Conservation (phyloP, 164 flowering plant species). For the Kalanchoe fedtschenkoi region DNA sequence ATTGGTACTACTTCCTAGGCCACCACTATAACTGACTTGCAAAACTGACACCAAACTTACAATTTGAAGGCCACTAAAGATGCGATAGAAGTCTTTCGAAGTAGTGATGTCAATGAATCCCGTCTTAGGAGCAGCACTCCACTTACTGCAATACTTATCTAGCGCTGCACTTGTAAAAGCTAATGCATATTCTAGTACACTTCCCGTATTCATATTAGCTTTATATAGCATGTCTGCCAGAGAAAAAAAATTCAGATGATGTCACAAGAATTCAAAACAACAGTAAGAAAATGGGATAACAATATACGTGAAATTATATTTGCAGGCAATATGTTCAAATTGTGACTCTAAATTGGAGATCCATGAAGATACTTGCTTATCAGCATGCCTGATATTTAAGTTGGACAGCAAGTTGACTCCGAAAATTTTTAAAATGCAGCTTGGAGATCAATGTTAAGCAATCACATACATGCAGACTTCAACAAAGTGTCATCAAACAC, state of each 20-base stretch:
- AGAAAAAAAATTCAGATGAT: constrained; percentile 2
- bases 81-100: constrained; percentile 89
- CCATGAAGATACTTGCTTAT: too few species aligned
- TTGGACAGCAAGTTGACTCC: too few species aligned
- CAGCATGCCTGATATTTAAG: too few species aligned
- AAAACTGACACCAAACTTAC: constrained; percentile 30
- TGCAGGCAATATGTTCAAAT: too few species aligned
- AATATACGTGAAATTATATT: neutral
- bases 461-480: too few species aligned
- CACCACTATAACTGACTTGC: neutral
- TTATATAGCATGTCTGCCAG: constrained; percentile 80
- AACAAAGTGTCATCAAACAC: neutral
- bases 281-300: neutral
- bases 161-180: constrained; percentile 95
- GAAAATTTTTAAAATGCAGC: too few species aligned
- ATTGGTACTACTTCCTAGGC: neutral
- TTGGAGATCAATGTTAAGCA: too few species aligned
- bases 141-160: constrained; percentile 77
- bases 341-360: too few species aligned
- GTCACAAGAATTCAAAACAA: neutral
- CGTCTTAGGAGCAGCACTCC: constrained; percentile 91
- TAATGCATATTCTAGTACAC: constrained; percentile 90
- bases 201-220: constrained; percentile 80
- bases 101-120: constrained; percentile 96
- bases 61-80: constrained; percentile 92